Conservation (phyloP, 2,329 filamentous ascomycete genomes). For the Blastomyces gilchristii region DNA sequence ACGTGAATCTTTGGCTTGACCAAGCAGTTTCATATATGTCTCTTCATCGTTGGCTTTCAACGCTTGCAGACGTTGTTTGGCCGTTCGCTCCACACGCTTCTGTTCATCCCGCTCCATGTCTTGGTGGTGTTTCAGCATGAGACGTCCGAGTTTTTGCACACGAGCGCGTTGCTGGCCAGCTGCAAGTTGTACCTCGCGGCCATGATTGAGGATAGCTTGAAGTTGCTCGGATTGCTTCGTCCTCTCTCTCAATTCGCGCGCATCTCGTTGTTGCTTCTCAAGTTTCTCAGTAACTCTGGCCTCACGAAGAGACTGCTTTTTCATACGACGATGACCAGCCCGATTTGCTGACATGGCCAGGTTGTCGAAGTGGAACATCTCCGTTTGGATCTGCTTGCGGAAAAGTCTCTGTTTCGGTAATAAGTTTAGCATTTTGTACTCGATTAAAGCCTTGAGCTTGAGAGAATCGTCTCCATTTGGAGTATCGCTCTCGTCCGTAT, state of each 20-base stretch:
- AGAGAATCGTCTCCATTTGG: conserved; percentile 66
- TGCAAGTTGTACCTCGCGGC: conserved; percentile 62
- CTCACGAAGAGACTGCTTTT: conserved; percentile 93
- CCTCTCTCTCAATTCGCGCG: conserved; percentile 90
- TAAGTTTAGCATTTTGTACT: conserved; percentile 85
- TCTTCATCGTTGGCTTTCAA: conserved; percentile 99
- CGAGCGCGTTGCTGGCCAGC: conserved; percentile 60
- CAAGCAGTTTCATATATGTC: conserved; percentile 93
- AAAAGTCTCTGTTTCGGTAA: conserved; percentile 79
- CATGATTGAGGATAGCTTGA: conserved; percentile 72
- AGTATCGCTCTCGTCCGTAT: conserved; percentile 59
- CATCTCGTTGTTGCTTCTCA: conserved; percentile 96
- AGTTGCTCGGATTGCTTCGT: conserved; percentile 94
- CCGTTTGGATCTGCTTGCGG: conserved; percentile 74
- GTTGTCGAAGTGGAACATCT: conserved; percentile 93
- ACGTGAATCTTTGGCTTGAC: conserved; percentile 98
- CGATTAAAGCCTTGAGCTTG: conserved; percentile 84
- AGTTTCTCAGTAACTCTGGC: conserved; percentile 97
- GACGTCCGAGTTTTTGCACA: conserved; percentile 72
- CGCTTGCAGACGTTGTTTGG: conserved; percentile 98
- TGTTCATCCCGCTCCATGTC: conserved; percentile 99
- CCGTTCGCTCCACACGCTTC: conserved; percentile 92
- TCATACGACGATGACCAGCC: conserved; percentile 79
- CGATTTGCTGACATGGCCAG: conserved; percentile 95
- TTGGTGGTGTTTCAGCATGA: conserved; percentile 83